Percentiles rank a stretch among this genome's conserved stretches.
Conservation (phyloP, 345 rosid species). For the Rhodamnia argentea region DNA sequence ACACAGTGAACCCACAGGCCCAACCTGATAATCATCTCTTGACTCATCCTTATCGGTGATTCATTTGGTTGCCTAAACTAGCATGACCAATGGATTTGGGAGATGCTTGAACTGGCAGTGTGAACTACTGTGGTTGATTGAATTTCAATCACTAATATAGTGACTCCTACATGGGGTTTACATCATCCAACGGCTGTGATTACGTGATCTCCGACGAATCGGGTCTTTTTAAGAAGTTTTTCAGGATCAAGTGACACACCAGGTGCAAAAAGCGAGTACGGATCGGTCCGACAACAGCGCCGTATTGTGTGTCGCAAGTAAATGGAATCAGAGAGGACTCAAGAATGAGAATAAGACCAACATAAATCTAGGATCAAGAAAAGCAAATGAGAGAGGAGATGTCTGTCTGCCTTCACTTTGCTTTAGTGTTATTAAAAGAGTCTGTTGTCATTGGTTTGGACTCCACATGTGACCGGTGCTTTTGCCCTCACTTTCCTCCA, state of each 20-base stretch:
- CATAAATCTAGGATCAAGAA: neutral
- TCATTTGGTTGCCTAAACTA: neutral
- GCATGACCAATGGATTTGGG: neutral
- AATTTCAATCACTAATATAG: neutral
- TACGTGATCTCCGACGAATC: neutral
- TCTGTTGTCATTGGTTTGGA: constrained; percentile 79
- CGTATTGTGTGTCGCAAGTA: neutral
- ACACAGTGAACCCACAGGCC: neutral
- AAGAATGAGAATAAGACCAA: neutral
- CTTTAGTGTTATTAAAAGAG: constrained; percentile 32
- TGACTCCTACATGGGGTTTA: neutral
- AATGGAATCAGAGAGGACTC: neutral
- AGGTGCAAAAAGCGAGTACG: neutral
- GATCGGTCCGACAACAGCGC: neutral
- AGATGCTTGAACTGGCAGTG: neutral
- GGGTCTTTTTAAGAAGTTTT: neutral
- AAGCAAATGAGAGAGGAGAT: neutral
- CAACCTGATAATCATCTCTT: neutral
- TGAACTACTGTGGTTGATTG: neutral
- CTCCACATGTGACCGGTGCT: constrained; percentile 85
- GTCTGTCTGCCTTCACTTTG: neutral
- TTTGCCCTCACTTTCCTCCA: constrained; percentile 66
- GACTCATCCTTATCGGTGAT: neutral
- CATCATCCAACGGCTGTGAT: neutral
- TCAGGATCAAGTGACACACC: neutral